Conservation (phyloP, 139 green algal genomes). For the Parachlorella kessleri region DNA sequence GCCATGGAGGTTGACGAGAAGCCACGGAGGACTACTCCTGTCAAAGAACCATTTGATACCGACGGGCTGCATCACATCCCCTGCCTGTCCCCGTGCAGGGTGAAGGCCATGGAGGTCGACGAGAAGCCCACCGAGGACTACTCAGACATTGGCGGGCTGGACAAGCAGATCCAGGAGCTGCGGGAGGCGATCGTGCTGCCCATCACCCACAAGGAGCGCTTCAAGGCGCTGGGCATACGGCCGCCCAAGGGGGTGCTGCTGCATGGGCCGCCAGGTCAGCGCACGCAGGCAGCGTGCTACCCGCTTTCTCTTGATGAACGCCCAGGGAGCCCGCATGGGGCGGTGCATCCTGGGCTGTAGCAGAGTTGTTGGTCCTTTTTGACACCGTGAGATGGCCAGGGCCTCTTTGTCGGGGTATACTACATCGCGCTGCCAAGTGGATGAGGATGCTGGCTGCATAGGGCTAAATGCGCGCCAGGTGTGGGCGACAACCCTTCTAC, state of each 20-base stretch:
- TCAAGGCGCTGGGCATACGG: constrained; percentile 92
- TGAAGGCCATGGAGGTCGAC: constrained; percentile 88
- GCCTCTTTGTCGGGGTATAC: too few relatives aligned
- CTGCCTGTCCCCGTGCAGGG: constrained; percentile 3
- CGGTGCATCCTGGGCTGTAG: background rate
- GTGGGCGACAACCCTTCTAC: too few relatives aligned
- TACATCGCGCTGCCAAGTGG: too few relatives aligned
- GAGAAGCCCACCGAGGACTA: constrained; percentile 99
- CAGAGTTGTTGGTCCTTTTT: too few relatives aligned
- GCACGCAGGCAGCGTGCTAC: too few relatives aligned
- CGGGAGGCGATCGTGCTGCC: constrained; percentile 98
- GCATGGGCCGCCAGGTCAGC: constrained; percentile 76
- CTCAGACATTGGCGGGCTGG: constrained; percentile 91
- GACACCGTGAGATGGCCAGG: too few relatives aligned
- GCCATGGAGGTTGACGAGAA: constrained; percentile 97
- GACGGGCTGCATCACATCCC: background rate
- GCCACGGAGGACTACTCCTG: constrained; percentile 98
- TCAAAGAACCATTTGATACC: too few relatives aligned
- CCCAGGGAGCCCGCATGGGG: too few relatives aligned
- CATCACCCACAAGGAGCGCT: constrained; percentile 97
- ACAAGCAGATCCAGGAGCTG: constrained; percentile 99
- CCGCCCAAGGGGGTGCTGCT: constrained; percentile 95
- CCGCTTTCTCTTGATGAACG: too few relatives aligned
- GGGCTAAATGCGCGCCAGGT: too few relatives aligned
- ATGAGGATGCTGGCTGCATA: too few relatives aligned